phyloP scores from a whole-genome alignment of 306 rosid species.

The Erythrophleum fordii region DNA sequence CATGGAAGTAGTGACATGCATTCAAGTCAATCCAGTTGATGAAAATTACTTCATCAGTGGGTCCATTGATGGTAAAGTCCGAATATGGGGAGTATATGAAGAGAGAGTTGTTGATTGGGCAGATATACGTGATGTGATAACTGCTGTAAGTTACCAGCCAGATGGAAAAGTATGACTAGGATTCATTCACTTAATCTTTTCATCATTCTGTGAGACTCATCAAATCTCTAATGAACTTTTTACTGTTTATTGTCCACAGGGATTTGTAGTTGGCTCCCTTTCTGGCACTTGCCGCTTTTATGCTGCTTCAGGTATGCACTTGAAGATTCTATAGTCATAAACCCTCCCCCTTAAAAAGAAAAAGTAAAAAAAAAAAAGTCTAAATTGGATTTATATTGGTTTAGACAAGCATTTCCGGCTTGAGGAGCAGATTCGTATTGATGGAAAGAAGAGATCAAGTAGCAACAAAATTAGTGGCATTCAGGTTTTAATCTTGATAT shows the following conservation, averaged over 20 bases:
- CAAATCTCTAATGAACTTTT: slow-evolving; percentile 19
- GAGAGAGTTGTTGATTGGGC: slow-evolving; percentile 93
- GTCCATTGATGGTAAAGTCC: slow-evolving; percentile 88
- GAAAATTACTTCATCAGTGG: slow-evolving; percentile 85
- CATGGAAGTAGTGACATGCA: slow-evolving; percentile 77
- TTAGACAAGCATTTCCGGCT: slow-evolving; percentile 63
- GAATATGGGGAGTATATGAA: slow-evolving; percentile 79
- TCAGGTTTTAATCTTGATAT: slow-evolving; percentile 63
- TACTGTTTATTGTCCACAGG: slow-evolving; percentile 56
- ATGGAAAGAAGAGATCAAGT: slow-evolving; percentile 63
- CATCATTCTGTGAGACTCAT: slow-evolving; percentile 1
- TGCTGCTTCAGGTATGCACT: slow-evolving; percentile 66
- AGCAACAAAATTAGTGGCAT: slow-evolving; percentile 85
- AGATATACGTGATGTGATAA: slow-evolving; percentile 72
- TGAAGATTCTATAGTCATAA: slow-evolving; percentile 7
- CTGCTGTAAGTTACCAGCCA: slow-evolving; percentile 78
- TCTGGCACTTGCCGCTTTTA: slow-evolving; percentile 76
- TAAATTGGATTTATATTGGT: slow-evolving; percentile 43
- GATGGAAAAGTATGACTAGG: slow-evolving; percentile 70
- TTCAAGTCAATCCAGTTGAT: slow-evolving; percentile 83
- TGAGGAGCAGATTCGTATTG: slow-evolving; percentile 54
- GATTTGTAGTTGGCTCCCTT: slow-evolving; percentile 74
- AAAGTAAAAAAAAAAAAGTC: slow-evolving; percentile 2
- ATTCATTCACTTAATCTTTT: slow-evolving; percentile 19
- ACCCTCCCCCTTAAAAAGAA: background rate